Percentiles rank a stretch among this genome's conserved stretches.
Conservation (phyloP, 345 rosid species). For the Arabis hirsuta region DNA sequence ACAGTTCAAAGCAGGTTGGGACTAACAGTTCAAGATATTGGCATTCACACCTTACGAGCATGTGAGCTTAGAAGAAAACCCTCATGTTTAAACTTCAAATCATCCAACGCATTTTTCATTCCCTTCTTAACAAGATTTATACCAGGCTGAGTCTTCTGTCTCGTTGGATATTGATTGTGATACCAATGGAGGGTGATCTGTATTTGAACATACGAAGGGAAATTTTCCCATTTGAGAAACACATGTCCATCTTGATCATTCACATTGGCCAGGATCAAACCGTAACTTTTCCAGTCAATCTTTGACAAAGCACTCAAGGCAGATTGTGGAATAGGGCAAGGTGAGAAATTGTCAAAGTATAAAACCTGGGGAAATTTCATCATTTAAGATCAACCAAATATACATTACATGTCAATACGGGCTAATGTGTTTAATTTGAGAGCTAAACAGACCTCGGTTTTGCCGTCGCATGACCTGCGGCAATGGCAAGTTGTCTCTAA, state of each 20-base stretch:
- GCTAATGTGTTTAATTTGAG: conserved; percentile 1
- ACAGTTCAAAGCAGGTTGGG: neutral
- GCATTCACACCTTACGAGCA: conserved; percentile 88
- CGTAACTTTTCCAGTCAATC: conserved; percentile 88
- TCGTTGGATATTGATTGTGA: conserved; percentile 65
- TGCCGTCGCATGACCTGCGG: conserved; percentile 48
- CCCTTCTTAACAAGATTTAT: conserved; percentile 61
- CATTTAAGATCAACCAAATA: conserved; percentile 26
- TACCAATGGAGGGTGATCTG: conserved; percentile 72
- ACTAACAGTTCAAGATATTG: too few relatives aligned
- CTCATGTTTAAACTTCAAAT: conserved; percentile 74
- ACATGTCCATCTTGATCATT: conserved; percentile 54
- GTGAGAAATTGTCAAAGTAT: conserved; percentile 72
- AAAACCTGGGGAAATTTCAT: conserved; percentile 57
- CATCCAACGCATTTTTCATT: conserved; percentile 69
- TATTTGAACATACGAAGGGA: conserved; percentile 58
- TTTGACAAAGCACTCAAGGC: conserved; percentile 60
- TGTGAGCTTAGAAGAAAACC: conserved; percentile 76
- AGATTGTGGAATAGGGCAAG: conserved; percentile 53
- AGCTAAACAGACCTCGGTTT: conserved; percentile 65
- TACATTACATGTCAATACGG: conserved; percentile 4
- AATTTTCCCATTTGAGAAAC: conserved; percentile 70
- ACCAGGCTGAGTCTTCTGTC: conserved; percentile 53
- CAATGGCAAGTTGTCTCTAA: conserved; percentile 52
- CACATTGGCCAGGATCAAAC: conserved; percentile 56